Percentiles rank a stretch among this genome's conserved stretches.
These are phyloP conservation scores for Fusarium sp. DNA, from an alignment of 2,329 filamentous ascomycete species.

Conservation along the genomic window DNA sequence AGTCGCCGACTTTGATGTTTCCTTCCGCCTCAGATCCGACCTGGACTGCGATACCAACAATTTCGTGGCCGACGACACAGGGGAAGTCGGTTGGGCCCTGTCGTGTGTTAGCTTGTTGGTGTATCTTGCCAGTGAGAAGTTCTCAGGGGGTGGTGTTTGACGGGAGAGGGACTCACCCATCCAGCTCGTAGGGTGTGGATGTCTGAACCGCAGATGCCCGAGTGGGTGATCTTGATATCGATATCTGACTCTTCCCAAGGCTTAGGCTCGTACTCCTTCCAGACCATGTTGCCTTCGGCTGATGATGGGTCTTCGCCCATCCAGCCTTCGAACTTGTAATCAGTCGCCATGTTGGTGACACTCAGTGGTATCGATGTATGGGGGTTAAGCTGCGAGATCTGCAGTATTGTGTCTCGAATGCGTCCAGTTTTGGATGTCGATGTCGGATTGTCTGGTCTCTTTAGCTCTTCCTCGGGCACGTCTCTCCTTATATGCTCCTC, in stretches of 20 bases:
- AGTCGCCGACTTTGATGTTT: constrained; percentile 72
- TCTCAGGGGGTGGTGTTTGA: neutral
- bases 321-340: constrained; percentile 69
- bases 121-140: neutral
- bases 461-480: neutral
- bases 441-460: constrained; percentile 3
- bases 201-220: constrained; percentile 77
- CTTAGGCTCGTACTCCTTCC: constrained; percentile 74
- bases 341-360: constrained; percentile 21
- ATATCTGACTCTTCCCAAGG: constrained; percentile 77
- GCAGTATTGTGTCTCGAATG: neutral
- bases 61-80: constrained; percentile 76
- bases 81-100: constrained; percentile 50
- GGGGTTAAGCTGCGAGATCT: neutral
- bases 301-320: constrained; percentile 60
- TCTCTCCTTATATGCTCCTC: constrained; percentile 4
- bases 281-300: constrained; percentile 68
- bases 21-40: constrained; percentile 64
- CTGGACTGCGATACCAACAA: constrained; percentile 71
- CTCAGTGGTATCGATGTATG: neutral
- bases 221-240: constrained; percentile 77
- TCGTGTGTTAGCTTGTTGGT: constrained; percentile 2
- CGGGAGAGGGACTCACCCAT: constrained; percentile 56
- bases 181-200: constrained; percentile 72
- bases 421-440: neutral